A percentile compares a stretch with the other conserved stretches of the same genome.
phyloP scores from a whole-genome alignment of 1,284 basidiomycete genomes.

The Sanguinoderma infundibulare region DNA sequence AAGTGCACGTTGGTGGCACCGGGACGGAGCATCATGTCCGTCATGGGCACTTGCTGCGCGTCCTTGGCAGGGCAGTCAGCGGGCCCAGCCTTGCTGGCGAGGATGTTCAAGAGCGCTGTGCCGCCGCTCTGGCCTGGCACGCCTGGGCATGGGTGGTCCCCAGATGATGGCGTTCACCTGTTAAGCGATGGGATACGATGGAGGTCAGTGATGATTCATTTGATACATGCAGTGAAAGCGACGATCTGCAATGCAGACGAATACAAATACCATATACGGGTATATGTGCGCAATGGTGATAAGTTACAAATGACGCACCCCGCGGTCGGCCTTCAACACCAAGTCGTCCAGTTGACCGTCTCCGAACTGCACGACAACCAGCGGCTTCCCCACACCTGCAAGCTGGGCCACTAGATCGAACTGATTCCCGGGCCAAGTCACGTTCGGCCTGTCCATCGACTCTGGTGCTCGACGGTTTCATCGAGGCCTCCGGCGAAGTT shows the following conservation, averaged over 20 bases:
- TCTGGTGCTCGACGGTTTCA: constrained; percentile 56
- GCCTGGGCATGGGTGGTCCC: constrained; percentile 60
- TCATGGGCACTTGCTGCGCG: constrained; percentile 54
- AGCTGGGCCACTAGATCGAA: constrained; percentile 52
- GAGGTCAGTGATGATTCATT: background rate
- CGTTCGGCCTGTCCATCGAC: constrained; percentile 49
- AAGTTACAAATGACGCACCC: constrained; percentile 38
- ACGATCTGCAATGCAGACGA: no score
- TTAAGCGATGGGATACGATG: background rate
- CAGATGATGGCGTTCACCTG: constrained; percentile 59
- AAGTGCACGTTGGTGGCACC: constrained; percentile 45
- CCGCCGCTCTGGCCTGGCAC: constrained; percentile 60
- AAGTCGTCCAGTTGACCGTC: constrained; percentile 59
- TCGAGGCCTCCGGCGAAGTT: constrained; percentile 53
- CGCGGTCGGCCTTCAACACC: constrained; percentile 46
- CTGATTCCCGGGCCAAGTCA: constrained; percentile 62
- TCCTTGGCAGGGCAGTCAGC: constrained; percentile 59
- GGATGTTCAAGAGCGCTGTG: constrained; percentile 52
- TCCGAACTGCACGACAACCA: constrained; percentile 58
- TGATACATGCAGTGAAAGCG: no score
- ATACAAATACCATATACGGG: no score
- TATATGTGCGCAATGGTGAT: no score
- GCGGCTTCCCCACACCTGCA: constrained; percentile 48
- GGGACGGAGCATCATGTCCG: constrained; percentile 59
- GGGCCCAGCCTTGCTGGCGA: constrained; percentile 53